Evolutionary conservation across 1,139 yeast genomes (phyloP), one percentile per base, ranked within the genome.

Genomic region (Casaregolazyma suthepensis): DNA sequence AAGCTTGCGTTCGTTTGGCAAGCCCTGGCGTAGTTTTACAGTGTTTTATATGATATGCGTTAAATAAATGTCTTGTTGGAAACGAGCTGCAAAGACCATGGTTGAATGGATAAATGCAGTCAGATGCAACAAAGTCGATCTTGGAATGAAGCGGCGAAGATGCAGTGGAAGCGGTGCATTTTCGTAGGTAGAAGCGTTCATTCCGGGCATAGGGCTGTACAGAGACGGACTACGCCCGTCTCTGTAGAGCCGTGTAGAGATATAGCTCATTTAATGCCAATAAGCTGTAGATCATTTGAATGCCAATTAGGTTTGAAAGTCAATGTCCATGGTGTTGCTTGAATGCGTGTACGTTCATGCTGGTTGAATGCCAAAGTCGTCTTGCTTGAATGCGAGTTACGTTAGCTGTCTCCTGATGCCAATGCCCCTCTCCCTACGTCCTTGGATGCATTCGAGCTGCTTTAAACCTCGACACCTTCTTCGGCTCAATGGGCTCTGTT

Each of bases 401-500:
- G n/a, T n/a, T n/a, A n/a, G n/a, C n/a, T n/a, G n/a, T n/a, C n/a
- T n/a, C n/a, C n/a, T n/a, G n/a, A n/a, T n/a, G n/a, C n/a, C n/a
- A n/a, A n/a, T n/a, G n/a, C n/a, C n/a, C n/a, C n/a, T n/a, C n/a
- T n/a, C n/a, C 7, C 13, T n/a, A 35, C 7, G 40, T 35, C 15
- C 40, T 2, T 35, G 40, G 40, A 15, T 35, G 40, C 29, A 63
- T 50, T 47, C 70, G 55, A 1, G 86, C 83, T n/a, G 86, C 80
- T 61, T 76, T 86, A 67, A 88, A 88, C 52, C 90, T 71, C 63
- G 95, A 87, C 1, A 80, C 71, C 58, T 74, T 81, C 52, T 81
- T 67, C 56, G 82, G 85, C 60, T 87, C 91, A n/a, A 86, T 71
- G 0, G 89, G 89, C 62, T 86, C 95, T 17, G 81, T 65, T 56